Base-by-base conservation (phyloP, 2,329 filamentous ascomycete genomes). In the Colletotrichum tropicicola region DNA sequence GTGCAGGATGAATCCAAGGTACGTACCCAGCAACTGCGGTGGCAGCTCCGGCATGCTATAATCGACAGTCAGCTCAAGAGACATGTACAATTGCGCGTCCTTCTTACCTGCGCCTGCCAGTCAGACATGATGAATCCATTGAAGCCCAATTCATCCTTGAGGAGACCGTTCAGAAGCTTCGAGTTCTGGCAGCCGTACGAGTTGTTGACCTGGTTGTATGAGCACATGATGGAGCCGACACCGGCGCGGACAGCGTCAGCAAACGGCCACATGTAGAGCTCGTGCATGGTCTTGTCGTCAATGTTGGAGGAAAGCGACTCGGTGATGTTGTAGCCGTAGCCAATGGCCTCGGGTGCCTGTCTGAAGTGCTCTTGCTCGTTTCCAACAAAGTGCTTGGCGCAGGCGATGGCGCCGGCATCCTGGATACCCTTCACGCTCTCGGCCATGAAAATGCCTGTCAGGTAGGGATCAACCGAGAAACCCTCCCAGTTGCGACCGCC, bases 281-380 rank as follows among this genome's bases (percentile, higher is more conserved):
- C 92, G 71, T 93, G 91, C 73, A 93, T 80, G 1, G 91, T 90
- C 67, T 91, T 87, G 74, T 94, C 92, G 64, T 92, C 90, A 17
- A 92, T 80, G 70, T 90, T 91, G 44, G 85, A 85, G 19, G 86
- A 89, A 3, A 83, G 30, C 3, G 84, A 74, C 72, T 92, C 89
- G 15, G 83, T 82, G 51, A 92, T 87, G 71, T 91, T 85, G 72
- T 78, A 89, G 6, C 89, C 89, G 35, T 73, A 75, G 12, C 73
- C 74, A 44, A 77, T 74, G 45, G 90, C 85, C 73, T 89, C 87
- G 21, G 80, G 75, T 0, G 79, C 80, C 71, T 91, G 88, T 65
- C 91, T 87, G 83, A 92, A 93, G 72, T 91, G 90, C 75, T 94
- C 92, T 79, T 94, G 92, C 78, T 93, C 91, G 70, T 94, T 92